A percentile compares a stretch with the other conserved stretches of the same genome.
Conservation (phyloP, 2,329 filamentous ascomycete genomes). For the Colletotrichum theobromicola region DNA sequence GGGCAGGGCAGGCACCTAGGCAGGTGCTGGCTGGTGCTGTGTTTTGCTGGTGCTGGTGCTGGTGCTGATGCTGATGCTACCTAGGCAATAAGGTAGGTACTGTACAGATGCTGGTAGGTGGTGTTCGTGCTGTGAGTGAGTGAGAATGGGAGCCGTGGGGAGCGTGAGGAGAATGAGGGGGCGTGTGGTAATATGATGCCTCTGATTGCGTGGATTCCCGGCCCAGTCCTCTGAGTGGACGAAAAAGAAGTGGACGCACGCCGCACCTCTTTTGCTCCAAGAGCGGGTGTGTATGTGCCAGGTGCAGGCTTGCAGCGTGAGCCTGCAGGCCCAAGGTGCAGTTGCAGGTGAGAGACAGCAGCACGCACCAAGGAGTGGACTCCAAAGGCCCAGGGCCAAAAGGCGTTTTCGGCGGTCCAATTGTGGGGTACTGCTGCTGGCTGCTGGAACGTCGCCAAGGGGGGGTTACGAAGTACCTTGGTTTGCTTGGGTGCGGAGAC, state of each 20-base stretch:
- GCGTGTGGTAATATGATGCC: background rate
- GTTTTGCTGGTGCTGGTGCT: no score
- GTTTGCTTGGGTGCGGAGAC: no score
- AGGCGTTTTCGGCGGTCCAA: slow-evolving; percentile 18
- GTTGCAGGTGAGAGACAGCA: background rate
- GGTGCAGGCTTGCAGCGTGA: background rate
- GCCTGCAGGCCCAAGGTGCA: background rate
- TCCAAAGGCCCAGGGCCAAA: background rate
- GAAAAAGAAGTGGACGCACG: background rate
- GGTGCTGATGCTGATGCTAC: background rate
- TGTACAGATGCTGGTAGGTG: no score
- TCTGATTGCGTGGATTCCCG: slow-evolving; percentile 8
- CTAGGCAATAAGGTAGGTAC: no score
- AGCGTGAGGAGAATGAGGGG: background rate
- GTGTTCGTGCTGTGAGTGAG: background rate
- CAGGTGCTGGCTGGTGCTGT: background rate
- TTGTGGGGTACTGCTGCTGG: slow-evolving; percentile 11
- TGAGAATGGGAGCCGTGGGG: background rate
- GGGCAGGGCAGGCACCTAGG: no score
- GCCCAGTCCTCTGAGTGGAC: background rate
- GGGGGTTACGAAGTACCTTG: background rate
- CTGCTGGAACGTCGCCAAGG: slow-evolving; percentile 1
- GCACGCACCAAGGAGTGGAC: background rate
- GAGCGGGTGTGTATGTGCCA: background rate
- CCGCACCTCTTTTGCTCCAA: background rate